These are phyloP conservation scores for Trypanosoma vivax DNA, from an alignment of 208 protist species.

Conservation along the genomic window DNA sequence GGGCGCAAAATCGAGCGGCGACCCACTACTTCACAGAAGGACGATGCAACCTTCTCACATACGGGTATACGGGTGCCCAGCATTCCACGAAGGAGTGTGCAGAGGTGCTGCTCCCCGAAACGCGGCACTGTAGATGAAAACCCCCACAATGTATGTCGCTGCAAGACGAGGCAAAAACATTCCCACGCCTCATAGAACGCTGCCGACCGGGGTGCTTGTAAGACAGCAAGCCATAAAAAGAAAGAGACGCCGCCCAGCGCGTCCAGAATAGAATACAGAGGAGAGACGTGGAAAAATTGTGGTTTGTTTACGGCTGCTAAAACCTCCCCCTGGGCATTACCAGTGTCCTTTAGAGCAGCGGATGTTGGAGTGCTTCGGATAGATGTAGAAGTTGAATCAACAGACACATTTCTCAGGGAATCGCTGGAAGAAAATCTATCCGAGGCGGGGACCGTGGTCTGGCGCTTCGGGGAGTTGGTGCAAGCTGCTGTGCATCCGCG, in stretches of 20 bases:
- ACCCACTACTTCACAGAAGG: slow-evolving; percentile 15
- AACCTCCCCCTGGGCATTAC: not conserved
- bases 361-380: not conserved
- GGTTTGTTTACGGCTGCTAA: slow-evolving; percentile 9
- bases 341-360: not conserved
- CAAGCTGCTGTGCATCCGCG: not conserved
- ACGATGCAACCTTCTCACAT: slow-evolving; percentile 10
- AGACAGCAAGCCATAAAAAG: slow-evolving; percentile 18
- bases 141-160: slow-evolving; percentile 6
- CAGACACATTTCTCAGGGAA: too few species aligned
- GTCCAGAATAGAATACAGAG: slow-evolving; percentile 22
- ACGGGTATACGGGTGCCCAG: slow-evolving; percentile 14
- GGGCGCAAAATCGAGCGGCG: slow-evolving; percentile 8
- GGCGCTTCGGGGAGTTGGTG: not conserved
- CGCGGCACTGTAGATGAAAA: slow-evolving; percentile 2
- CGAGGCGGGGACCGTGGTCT: too few species aligned
- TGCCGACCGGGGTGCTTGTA: slow-evolving; percentile 8
- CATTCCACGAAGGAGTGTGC: slow-evolving; percentile 8
- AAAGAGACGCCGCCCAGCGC: slow-evolving; percentile 22
- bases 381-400: too few species aligned
- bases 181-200: slow-evolving; percentile 18
- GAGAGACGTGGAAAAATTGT: slow-evolving; percentile 17
- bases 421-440: too few species aligned
- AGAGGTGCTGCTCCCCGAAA: slow-evolving; percentile 8
- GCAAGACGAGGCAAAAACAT: slow-evolving; percentile 13